A percentile compares a stretch with the other conserved stretches of the same genome.
These are phyloP conservation scores for Tephrocybe sp. DNA, from an alignment of 768 basidiomycete genomes.

Conservation along the genomic window DNA sequence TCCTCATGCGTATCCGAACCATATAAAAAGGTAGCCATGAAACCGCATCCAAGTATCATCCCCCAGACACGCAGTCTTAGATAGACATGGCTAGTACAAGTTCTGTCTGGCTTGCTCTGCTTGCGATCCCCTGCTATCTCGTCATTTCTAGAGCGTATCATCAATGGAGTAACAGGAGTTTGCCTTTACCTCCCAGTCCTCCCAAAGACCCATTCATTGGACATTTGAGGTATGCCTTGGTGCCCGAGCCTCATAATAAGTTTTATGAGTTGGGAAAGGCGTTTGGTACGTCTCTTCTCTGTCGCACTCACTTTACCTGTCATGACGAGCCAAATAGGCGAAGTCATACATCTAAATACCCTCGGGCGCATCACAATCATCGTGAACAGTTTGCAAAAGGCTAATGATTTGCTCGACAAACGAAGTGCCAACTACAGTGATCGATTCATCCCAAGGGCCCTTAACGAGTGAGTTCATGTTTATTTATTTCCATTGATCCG, in stretches of 20 bases:
- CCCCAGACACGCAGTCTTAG: too few species aligned
- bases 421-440: conserved; percentile 9
- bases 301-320: not conserved
- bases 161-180: not conserved
- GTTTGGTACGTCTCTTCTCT: conserved; percentile 16
- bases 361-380: conserved; percentile 23
- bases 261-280: conserved; percentile 21
- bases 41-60: too few species aligned
- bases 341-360: conserved; percentile 16
- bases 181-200: conserved; percentile 22
- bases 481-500: not conserved
- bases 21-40: too few species aligned
- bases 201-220: conserved; percentile 27
- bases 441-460: conserved; percentile 1
- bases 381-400: conserved; percentile 17
- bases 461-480: not conserved
- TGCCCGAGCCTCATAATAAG: conserved; percentile 12
- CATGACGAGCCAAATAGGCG: conserved; percentile 7
- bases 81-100: too few species aligned
- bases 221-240: conserved; percentile 20
- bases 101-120: not conserved
- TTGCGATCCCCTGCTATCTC: not conserved
- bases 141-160: not conserved
- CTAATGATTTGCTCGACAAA: conserved; percentile 20
- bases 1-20: too few species aligned